Base-by-base conservation (phyloP, 148 eudicot species). In the Chenopodium formosanum region DNA sequence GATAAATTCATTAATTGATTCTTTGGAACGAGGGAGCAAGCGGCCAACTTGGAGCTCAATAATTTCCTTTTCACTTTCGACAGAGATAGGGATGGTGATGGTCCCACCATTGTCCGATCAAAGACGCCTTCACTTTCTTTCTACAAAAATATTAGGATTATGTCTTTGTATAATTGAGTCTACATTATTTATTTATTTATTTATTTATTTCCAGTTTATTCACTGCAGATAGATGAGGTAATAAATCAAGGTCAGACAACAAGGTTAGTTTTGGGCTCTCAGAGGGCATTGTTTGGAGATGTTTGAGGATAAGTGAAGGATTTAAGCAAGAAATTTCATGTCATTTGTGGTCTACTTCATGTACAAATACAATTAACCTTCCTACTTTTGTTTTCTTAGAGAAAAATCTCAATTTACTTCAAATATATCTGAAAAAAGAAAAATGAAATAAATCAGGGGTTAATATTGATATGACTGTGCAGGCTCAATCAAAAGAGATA, bases 181-280 rank as follows among this genome's bases (percentile, higher is more conserved):
- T 17, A 40, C 50, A 17, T 34, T 34, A 1, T 34, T 34, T 34
- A 27, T 27, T 34, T 34, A 1, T 34, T 34, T 34, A 27, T 27
- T 27, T 27, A 27, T 27, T 27, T 47, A 65, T 9, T 17, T 10
- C 27, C 48, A 67, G 40, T 76, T 66, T 74, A 47, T 78, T 47
- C 27, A 69, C 29, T 85, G 78, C 89, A 95, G 97, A 94, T 95
- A 83, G 99, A 95, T 81, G 97, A 95, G 67, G 97, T 94, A 50
- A 95, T 95, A 79, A 89, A 82, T 84, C 99, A 95, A 87, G 99
- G 97, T 81, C 99, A 93, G 83, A 86, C 97, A 71, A 92, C 99
- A 66, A 91, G 95, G 79, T 86, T 91, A 8, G 94, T 89, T 29
- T 83, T 95, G 85, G 97, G 97, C 27, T 93, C 99, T 64, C 97